phyloP scores from a whole-genome alignment of 768 basidiomycete genomes.

The Tulasnella sp. region DNA sequence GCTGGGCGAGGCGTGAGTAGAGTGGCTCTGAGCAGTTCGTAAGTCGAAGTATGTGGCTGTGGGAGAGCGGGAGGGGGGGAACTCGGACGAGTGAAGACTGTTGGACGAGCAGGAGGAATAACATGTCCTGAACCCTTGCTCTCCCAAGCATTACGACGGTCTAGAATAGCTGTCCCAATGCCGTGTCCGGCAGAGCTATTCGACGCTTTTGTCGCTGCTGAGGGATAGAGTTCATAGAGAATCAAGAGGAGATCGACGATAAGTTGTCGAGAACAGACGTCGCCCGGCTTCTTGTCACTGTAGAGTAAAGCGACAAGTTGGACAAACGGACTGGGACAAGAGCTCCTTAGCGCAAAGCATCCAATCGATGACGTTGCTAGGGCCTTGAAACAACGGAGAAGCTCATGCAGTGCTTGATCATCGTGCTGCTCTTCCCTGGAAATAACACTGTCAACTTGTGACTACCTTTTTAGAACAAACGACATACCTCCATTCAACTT shows the following conservation, averaged over 20 bases:
- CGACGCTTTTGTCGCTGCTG: no score
- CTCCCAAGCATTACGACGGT: constrained; percentile 19
- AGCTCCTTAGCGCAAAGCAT: constrained; percentile 78
- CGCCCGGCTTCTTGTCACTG: constrained; percentile 97
- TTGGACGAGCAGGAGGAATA: constrained; percentile 20
- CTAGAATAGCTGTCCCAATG: constrained; percentile 29
- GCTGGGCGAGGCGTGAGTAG: constrained; percentile 61
- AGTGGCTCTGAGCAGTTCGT: constrained; percentile 58
- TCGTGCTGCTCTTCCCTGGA: constrained; percentile 95
- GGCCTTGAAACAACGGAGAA: constrained; percentile 88
- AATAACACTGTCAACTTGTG: constrained; percentile 13
- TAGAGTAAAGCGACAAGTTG: constrained; percentile 76
- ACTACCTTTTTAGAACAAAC: not conserved
- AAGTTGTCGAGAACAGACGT: constrained; percentile 76
- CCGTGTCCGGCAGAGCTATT: constrained; percentile 38
- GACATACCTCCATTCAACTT: constrained; percentile 92
- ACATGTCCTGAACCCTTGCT: constrained; percentile 12
- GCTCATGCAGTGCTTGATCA: constrained; percentile 83
- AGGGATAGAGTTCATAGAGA: constrained; percentile 79
- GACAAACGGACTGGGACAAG: constrained; percentile 74
- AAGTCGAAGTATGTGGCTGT: constrained; percentile 55
- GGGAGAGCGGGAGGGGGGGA: constrained; percentile 50
- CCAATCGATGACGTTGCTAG: constrained; percentile 82
- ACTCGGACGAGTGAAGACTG: constrained; percentile 20
- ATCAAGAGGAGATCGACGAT: constrained; percentile 79